Percentiles rank a stretch among this genome's conserved stretches.
phyloP scores from a whole-genome alignment of 352 stramenopile genomes.

The Phytophthora colocasiae region DNA sequence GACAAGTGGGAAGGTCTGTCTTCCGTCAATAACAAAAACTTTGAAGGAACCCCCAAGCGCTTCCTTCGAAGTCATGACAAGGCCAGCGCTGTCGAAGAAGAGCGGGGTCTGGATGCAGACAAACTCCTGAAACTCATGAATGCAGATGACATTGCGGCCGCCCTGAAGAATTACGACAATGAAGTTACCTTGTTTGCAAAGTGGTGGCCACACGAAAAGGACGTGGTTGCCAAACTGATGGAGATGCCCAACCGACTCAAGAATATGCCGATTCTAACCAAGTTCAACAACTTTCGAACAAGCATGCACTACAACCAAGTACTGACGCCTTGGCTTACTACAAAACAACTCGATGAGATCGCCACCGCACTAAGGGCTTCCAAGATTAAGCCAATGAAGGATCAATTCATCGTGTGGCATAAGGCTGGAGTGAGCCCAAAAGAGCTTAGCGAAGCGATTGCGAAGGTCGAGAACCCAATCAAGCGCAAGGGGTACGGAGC shows the following conservation, averaged over 20 bases:
- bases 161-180: not conserved
- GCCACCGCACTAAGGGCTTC: not conserved
- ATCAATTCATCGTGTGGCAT: conserved; percentile 3
- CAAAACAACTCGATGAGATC: conserved; percentile 7
- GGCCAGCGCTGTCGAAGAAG: conserved; percentile 3
- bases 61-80: conserved; percentile 3
- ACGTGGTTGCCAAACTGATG: not conserved
- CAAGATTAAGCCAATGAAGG: not conserved
- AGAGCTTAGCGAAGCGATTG: not conserved
- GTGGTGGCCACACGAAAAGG: not conserved
- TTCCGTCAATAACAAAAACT: no score
- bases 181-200: conserved; percentile 1
- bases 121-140: conserved; percentile 11
- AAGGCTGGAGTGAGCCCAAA: not conserved
- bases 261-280: conserved; percentile 6
- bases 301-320: not conserved
- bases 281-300: conserved; percentile 11
- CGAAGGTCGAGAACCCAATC: not conserved
- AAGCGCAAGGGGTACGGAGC: conserved; percentile 3
- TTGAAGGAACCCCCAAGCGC: not conserved
- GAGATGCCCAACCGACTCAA: not conserved
- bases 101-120: not conserved
- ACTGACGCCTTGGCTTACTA: conserved; percentile 1
- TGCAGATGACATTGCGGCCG: conserved; percentile 4
- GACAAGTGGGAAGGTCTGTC: no score